Evolutionary conservation across 2,329 filamentous ascomycete genomes (phyloP).

Genomic region (Ophiostoma novo-ulmi): DNA sequence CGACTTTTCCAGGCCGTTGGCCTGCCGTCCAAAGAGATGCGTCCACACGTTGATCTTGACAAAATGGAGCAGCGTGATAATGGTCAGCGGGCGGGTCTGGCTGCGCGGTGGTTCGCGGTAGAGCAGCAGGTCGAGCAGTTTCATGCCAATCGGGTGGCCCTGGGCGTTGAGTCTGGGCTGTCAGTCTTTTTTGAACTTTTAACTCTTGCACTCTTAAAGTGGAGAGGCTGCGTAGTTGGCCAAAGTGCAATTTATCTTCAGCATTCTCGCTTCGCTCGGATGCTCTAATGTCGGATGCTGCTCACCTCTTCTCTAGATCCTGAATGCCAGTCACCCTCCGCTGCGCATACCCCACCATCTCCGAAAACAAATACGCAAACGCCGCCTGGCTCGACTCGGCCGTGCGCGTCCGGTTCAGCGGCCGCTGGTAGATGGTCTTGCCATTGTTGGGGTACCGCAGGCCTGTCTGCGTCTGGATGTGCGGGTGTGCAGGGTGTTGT

Average conservation of each 20-base stretch:
- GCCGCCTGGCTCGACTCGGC: constrained; percentile 86
- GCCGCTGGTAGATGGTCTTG: constrained; percentile 97
- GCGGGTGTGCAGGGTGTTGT: constrained; percentile 36
- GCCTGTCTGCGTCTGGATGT: constrained; percentile 48
- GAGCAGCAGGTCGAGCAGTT: constrained; percentile 89
- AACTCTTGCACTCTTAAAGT: not conserved
- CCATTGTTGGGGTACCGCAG: constrained; percentile 86
- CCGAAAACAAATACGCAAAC: constrained; percentile 92
- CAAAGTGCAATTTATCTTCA: not conserved
- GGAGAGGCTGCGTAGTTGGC: too few relatives aligned
- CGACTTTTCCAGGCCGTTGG: constrained; percentile 87
- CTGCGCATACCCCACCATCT: constrained; percentile 96
- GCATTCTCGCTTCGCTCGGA: not conserved
- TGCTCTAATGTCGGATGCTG: not conserved
- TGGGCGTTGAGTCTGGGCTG: constrained; percentile 72
- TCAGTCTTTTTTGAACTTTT: not conserved
- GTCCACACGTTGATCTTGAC: constrained; percentile 90
- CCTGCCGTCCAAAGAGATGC: constrained; percentile 84
- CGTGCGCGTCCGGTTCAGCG: constrained; percentile 82
- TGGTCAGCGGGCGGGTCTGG: constrained; percentile 73
- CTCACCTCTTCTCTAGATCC: constrained; percentile 82
- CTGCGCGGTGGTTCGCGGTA: constrained; percentile 69
- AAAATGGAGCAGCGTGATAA: constrained; percentile 88
- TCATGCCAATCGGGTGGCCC: constrained; percentile 89
- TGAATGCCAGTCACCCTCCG: constrained; percentile 84